Percentiles rank a stretch among this genome's conserved stretches.
Evolutionary conservation across 768 basidiomycete genomes (phyloP).

Genomic region (Russula brevipes): DNA sequence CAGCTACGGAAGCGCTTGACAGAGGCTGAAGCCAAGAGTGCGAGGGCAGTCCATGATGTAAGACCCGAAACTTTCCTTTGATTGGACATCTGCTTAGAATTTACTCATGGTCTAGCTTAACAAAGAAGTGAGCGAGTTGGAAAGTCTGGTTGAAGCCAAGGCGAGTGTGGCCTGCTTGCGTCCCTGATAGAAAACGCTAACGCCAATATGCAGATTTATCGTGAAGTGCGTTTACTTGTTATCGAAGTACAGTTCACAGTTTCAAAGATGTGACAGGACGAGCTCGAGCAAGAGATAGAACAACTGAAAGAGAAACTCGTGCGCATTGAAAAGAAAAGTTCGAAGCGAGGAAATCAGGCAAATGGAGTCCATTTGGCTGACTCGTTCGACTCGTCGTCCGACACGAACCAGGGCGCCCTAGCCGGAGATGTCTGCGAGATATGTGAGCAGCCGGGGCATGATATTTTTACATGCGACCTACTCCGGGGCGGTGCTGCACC

Average conservation of each 20-base stretch:
- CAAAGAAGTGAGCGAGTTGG: conserved; percentile 89
- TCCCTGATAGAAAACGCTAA: not conserved
- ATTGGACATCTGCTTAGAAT: conserved; percentile 3
- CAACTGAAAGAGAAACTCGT: conserved; percentile 65
- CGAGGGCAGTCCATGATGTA: conserved; percentile 64
- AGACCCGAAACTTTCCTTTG: conserved; percentile 27
- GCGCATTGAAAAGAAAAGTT: conserved; percentile 53
- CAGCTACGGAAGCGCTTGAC: conserved; percentile 62
- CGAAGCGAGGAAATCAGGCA: conserved; percentile 38
- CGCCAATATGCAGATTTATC: conserved; percentile 60
- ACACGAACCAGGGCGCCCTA: conserved; percentile 13
- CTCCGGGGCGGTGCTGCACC: conserved; percentile 50
- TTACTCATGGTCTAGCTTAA: conserved; percentile 51
- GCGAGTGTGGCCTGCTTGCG: conserved; percentile 36
- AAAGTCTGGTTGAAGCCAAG: conserved; percentile 91
- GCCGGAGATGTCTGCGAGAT: conserved; percentile 69
- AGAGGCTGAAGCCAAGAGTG: conserved; percentile 71
- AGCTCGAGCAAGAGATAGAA: conserved; percentile 81
- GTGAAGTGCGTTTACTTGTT: conserved; percentile 49
- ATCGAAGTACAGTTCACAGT: not conserved
- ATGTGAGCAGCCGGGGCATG: conserved; percentile 80
- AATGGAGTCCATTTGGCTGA: conserved; percentile 24
- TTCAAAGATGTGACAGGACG: conserved; percentile 48
- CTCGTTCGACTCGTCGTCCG: conserved; percentile 23
- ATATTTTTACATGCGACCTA: conserved; percentile 78